Evolutionary conservation across 2,329 filamentous ascomycete genomes (phyloP).

Genomic region (Fusarium veterinarium): DNA sequence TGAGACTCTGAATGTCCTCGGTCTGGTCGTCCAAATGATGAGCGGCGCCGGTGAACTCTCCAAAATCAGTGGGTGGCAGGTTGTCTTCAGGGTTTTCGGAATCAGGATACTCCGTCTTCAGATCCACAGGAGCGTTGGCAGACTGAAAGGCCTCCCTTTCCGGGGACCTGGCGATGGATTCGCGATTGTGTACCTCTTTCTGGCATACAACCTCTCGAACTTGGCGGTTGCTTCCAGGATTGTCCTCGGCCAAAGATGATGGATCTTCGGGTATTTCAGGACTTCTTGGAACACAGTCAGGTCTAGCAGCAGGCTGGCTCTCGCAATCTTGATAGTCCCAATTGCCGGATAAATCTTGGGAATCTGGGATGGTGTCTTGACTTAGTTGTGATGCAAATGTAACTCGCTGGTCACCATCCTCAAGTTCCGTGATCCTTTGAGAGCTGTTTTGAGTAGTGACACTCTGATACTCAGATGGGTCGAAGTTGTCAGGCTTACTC

Average conservation of each 20-base stretch:
- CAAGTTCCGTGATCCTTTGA: slow-evolving; percentile 49
- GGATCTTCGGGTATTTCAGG: background rate
- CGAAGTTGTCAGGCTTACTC: slow-evolving; percentile 46
- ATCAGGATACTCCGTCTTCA: background rate
- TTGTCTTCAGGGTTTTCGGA: background rate
- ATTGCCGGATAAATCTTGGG: slow-evolving; percentile 52
- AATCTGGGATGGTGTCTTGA: slow-evolving; percentile 57
- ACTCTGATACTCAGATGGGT: slow-evolving; percentile 52
- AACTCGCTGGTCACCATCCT: slow-evolving; percentile 50
- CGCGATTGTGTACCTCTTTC: background rate
- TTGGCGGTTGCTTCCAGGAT: background rate
- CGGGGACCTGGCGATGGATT: background rate
- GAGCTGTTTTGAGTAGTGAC: slow-evolving; percentile 47
- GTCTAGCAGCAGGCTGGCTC: slow-evolving; percentile 2
- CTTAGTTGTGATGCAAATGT: slow-evolving; percentile 48
- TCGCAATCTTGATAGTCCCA: slow-evolving; percentile 28
- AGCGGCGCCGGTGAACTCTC: background rate
- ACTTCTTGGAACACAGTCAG: slow-evolving; percentile 2
- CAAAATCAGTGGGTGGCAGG: background rate
- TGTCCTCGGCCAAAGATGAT: background rate
- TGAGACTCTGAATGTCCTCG: background rate
- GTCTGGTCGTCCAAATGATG: background rate
- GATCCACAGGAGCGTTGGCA: background rate
- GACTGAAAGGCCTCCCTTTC: background rate
- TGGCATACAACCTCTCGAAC: background rate